Base-by-base conservation (phyloP, 2,329 filamentous ascomycete genomes). In the Aureobasidium leucospermi region DNA sequence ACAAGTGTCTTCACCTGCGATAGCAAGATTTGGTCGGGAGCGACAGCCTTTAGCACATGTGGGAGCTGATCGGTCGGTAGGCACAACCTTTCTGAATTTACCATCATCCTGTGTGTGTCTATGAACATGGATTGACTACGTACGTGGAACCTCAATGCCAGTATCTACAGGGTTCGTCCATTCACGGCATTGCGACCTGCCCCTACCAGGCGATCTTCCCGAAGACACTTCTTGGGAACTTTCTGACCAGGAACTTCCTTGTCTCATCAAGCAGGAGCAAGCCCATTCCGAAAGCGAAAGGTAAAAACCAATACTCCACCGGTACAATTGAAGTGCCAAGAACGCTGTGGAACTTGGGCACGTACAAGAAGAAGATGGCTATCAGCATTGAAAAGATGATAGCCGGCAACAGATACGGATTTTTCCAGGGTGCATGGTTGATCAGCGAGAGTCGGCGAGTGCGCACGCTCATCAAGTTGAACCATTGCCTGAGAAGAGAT, bases 231-330 rank as follows among this genome's bases (percentile, higher is more conserved):
- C 74, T 67, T 0, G 86, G 85, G 73, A 79, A 85, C 58, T 70
- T 82, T 60, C 86, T 77, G 1, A 89, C 81, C 23, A 73, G 73
- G 57, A 75, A 85, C 70, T 90, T 89, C 62, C 87, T 79, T 10
- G 66, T 74, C 72, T 90, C 88, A 67, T 91, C 87, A 16, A 89
- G 68, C 9, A 84, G 66, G 53, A 90, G 68, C 39, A 89, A 77
- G 0, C 76, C 83, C 28, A 87, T 62, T 0, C 88, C 89, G 70
- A 91, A 90, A 0, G 84, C 80, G 69, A 88, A 84, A 0, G 89
- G 88, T 52, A 93, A 68, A 70, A 93, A 91, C 82, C 86, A 93
- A 67, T 91, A 78, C 70, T 88, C 87, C 0, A 85, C 83, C 0
- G 88, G 86, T 0, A 92, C 84, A 0, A 74, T 68, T 0, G 82